Evolutionary conservation across 2,329 filamentous ascomycete species (phyloP).

Genomic region (Trichoderma endophyticum): DNA sequence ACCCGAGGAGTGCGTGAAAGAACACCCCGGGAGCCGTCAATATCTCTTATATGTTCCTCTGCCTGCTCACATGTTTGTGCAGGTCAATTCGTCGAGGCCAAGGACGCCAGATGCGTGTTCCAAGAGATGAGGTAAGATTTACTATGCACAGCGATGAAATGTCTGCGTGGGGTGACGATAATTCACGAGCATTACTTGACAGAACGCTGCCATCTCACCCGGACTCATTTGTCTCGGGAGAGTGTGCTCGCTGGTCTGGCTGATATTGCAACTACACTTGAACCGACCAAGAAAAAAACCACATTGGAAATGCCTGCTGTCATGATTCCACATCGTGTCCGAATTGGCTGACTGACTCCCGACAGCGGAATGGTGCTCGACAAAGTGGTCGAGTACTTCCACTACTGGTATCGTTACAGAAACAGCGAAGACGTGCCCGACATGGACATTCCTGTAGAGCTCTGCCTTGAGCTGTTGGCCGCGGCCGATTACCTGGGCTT

Average conservation of each 20-base stretch:
- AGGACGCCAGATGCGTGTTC: slow-evolving; percentile 62
- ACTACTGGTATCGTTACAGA: slow-evolving; percentile 74
- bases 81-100: slow-evolving; percentile 65
- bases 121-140: slow-evolving; percentile 68
- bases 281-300: slow-evolving; percentile 46
- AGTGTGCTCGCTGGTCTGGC: slow-evolving; percentile 37
- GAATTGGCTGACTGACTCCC: slow-evolving; percentile 19
- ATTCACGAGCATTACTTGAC: slow-evolving; percentile 32
- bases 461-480: slow-evolving; percentile 74
- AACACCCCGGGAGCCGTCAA: not conserved
- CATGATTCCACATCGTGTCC: not conserved
- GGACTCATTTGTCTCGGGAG: slow-evolving; percentile 27
- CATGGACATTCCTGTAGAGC: slow-evolving; percentile 75
- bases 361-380: slow-evolving; percentile 69
- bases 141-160: not conserved
- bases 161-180: slow-evolving; percentile 34
- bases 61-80: slow-evolving; percentile 23
- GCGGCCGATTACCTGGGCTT: slow-evolving; percentile 74
- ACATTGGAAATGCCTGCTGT: not conserved
- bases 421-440: slow-evolving; percentile 71
- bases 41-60: not conserved
- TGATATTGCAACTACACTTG: slow-evolving; percentile 61
- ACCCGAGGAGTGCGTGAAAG: slow-evolving; percentile 56
- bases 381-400: slow-evolving; percentile 79
- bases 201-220: slow-evolving; percentile 49